Base-by-base conservation (phyloP, 768 basidiomycete species). In the Hygrocybe coccinea region DNA sequence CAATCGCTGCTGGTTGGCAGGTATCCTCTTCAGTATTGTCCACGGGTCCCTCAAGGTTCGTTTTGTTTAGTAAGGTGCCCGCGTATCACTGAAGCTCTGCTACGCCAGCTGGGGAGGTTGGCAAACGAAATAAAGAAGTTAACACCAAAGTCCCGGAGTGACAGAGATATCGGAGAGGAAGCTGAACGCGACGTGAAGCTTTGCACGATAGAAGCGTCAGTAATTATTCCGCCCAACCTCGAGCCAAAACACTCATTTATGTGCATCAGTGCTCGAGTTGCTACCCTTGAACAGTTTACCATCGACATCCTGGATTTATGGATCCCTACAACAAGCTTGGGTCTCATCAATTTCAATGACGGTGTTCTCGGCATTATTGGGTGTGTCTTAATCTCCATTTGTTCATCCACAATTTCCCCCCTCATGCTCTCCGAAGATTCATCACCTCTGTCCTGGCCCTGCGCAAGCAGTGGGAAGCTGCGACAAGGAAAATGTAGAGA, bases 251-350 rank as follows among this genome's bases (percentile, higher is more conserved):
- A 65, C 56, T 54, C 44, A 50, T 25, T 36, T 54, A 37, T 45
- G 21, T 45, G 52, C 56, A 46, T 34, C 63, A 88, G 85, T 39
- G 79, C 86, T 63, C 83, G 85, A 46, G 75, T 78, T 46, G 82
- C 80, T 5, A 79, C 85, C 29, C 82, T 85, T 25, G 81, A 82
- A 60, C 97, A 98, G 70, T 81, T 98, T 62, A 72, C 87, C 53
- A 84, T 90, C 56, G 97, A 99, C 68, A 65, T 83, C 17, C 75
- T 94, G 56, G 97, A 99, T 67, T 70, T 93, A 56, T 95, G 87
- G 85, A 84, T 95, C 63, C 97, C 97, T 5, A 89, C 92, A 6
- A 85, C 86, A 17, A 87, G 81, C 56, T 78, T 94, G 38, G 90
- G 87, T 14, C 73, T 89, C 51, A 78, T 85, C 59, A 79, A 81